These are phyloP conservation scores for Styphnolobium japonicum DNA, from an alignment of 306 rosid species.

Conservation along the genomic window DNA sequence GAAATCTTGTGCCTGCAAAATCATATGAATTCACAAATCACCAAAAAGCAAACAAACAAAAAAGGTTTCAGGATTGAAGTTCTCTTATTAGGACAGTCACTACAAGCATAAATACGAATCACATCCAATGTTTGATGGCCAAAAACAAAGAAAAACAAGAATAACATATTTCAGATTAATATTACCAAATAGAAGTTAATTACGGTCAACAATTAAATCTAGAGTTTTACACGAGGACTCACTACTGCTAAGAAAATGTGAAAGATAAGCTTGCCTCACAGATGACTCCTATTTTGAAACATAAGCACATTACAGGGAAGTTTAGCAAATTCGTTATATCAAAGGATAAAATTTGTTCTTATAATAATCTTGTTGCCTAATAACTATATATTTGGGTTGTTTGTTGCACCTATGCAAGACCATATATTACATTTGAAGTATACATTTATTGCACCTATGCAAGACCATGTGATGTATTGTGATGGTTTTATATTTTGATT, in stretches of 20 bases:
- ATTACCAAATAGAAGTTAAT: no score
- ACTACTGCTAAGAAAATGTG: no score
- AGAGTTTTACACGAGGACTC: no score
- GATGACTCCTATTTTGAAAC: not conserved
- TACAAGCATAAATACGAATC: not conserved
- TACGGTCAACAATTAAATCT: no score
- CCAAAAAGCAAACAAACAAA: not conserved
- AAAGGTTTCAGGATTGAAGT: not conserved
- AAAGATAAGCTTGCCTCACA: not conserved
- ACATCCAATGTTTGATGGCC: not conserved
- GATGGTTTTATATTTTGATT: no score
- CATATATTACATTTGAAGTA: not conserved
- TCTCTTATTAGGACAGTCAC: not conserved
- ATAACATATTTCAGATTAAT: no score
- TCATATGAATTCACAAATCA: constrained; percentile 1
- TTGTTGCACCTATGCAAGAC: not conserved
- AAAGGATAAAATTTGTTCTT: not conserved
- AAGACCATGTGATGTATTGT: no score
- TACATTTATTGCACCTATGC: no score
- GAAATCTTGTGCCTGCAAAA: constrained; percentile 83
- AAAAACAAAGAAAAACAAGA: no score
- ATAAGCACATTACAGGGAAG: not conserved
- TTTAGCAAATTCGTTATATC: not conserved
- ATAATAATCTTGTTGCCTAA: not conserved
- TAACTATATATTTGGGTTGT: not conserved